Evolutionary conservation across 1,284 basidiomycete genomes (phyloP).

Genomic region (Malassezia sp.): DNA sequence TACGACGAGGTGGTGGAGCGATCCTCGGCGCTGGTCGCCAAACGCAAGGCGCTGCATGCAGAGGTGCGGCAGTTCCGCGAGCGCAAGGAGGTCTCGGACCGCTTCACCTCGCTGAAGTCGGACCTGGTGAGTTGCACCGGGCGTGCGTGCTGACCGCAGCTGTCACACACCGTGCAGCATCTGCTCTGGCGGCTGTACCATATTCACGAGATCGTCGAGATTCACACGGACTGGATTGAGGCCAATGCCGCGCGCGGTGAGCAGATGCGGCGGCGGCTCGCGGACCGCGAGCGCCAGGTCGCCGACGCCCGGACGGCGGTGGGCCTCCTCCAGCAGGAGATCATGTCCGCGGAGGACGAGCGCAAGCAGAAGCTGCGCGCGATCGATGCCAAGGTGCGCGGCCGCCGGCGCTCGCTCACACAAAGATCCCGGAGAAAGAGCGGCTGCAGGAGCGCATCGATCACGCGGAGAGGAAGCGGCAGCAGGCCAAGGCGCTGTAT

Average conservation of each 20-base stretch:
- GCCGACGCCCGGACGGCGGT: slow-evolving; percentile 28
- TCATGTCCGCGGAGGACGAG: slow-evolving; percentile 23
- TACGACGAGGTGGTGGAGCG: slow-evolving; percentile 85
- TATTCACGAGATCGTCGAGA: slow-evolving; percentile 55
- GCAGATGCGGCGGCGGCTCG: slow-evolving; percentile 66
- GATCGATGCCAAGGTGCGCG: slow-evolving; percentile 22
- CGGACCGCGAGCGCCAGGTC: slow-evolving; percentile 69
- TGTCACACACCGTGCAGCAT: slow-evolving; percentile 67
- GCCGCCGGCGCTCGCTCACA: too few relatives aligned
- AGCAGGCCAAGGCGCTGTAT: slow-evolving; percentile 58
- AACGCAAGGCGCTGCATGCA: slow-evolving; percentile 78
- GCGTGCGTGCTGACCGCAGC: too few relatives aligned
- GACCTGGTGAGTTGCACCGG: too few relatives aligned
- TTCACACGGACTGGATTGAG: slow-evolving; percentile 30
- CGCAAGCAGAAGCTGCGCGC: slow-evolving; percentile 24
- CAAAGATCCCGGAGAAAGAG: slow-evolving; percentile 35
- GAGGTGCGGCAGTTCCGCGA: slow-evolving; percentile 97
- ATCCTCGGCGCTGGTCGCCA: slow-evolving; percentile 84
- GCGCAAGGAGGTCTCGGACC: slow-evolving; percentile 83
- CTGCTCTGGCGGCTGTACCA: slow-evolving; percentile 82
- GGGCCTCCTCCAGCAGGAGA: slow-evolving; percentile 26
- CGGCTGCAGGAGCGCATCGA: slow-evolving; percentile 69
- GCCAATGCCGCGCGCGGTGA: slow-evolving; percentile 54
- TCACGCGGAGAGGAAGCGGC: slow-evolving; percentile 66
- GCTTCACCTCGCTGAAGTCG: slow-evolving; percentile 66